Percentiles rank a stretch among this genome's conserved stretches.
These are phyloP conservation scores for Grosmannia serpens DNA, from an alignment of 2,329 filamentous ascomycete species.

Conservation along the genomic window DNA sequence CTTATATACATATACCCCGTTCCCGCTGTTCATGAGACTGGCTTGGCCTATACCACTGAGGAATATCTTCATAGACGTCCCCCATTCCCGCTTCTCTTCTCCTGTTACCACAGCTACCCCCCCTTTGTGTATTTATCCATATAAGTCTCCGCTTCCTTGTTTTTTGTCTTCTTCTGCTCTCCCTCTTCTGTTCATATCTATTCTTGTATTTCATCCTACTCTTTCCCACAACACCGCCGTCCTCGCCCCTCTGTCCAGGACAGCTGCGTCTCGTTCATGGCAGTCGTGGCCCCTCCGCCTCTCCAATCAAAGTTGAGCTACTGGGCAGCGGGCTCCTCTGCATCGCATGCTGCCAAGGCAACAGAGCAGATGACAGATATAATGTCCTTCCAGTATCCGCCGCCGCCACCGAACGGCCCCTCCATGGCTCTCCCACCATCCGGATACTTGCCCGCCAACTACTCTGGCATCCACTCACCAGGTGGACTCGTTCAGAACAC, in stretches of 20 bases:
- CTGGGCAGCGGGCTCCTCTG: slow-evolving; percentile 19
- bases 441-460: slow-evolving; percentile 22
- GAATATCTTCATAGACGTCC: not conserved
- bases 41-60: not conserved
- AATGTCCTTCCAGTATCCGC: slow-evolving; percentile 40
- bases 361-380: slow-evolving; percentile 26
- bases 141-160: not conserved
- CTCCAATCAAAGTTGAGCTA: slow-evolving; percentile 20
- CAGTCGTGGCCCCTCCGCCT: slow-evolving; percentile 21
- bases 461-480: slow-evolving; percentile 21
- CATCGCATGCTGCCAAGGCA: slow-evolving; percentile 17
- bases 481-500: slow-evolving; percentile 16
- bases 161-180: not conserved
- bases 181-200: not conserved
- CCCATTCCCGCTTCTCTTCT: not conserved
- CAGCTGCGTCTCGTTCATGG: slow-evolving; percentile 19
- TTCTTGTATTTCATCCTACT: not conserved
- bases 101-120: not conserved
- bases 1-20: not conserved
- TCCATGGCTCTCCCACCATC: slow-evolving; percentile 30
- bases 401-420: slow-evolving; percentile 27
- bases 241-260: not conserved
- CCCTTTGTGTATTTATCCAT: not conserved
- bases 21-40: not conserved
- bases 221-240: not conserved